Evolutionary conservation across 108 stramenopile genomes (phyloP), one percentile per base, ranked within the genome.

Genomic region (Tribonema minus): DNA sequence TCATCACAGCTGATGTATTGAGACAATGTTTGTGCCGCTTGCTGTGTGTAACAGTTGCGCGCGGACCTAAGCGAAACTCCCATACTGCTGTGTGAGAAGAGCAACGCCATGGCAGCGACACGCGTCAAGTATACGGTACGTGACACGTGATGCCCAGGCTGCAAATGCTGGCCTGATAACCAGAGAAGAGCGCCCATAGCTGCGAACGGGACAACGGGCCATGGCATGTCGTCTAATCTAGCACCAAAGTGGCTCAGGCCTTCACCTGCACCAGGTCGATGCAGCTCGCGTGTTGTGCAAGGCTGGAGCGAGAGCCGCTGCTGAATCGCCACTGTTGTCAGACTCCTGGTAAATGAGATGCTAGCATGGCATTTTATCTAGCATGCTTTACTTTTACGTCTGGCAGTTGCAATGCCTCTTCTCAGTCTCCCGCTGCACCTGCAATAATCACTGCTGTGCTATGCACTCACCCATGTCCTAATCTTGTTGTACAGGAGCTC

Each of bases 31-130:
- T n/a, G n/a, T n/a, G n/a, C n/a, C n/a, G n/a, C n/a, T n/a, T n/a
- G n/a, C n/a, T n/a, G n/a, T 54, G 46, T 54, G 46, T 9, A 15
- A 20, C 20, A 54, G 46, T 54, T 54, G 46, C 9, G 20, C 20
- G 20, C 46, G 4, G 66, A 76, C 67, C 5, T 68, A n/a, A 67
- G 12, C 4, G 65, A 59, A 29, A 76, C 40, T 9, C 74, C 74
- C 3, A 12, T 76, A 12, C 61, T 76, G 5, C 26, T 39, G 23
- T 9, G 9, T 15, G 74, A 76, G 27, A 76, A 76, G 65, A 54
- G 46, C 46, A 54, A 54, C 46, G 9, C 46, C 20, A 20, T 54
- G 46, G 46, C 46, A 20, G 15, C 20, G 46, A 20, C 46, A 54
- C 15, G 46, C 46, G 20, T 54, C 46, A 54, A 54, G n/a, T 54